Evolutionary conservation across 2,329 filamentous ascomycete genomes (phyloP), one percentile per base, ranked within the genome.

Genomic region (Capronia epimyces): DNA sequence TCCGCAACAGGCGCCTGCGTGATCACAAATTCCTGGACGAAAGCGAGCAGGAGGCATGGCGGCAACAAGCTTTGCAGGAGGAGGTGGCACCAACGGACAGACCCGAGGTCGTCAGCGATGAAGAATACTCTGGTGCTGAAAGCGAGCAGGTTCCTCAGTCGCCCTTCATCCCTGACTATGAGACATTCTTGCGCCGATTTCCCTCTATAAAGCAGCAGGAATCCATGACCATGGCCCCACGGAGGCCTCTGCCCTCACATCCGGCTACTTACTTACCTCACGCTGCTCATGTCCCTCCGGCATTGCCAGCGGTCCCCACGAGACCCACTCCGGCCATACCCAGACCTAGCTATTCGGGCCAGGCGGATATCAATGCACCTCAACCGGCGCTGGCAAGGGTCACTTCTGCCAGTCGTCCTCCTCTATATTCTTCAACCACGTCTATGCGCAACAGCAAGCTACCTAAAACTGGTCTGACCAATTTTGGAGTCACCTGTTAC

Each of bases 401-500:
- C 43, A 70, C 71, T 16, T 73, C 73, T 2, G 69, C 71, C 12
- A 68, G 62, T 22, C 68, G 70, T 43, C 69, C 70, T 27, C 69
- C 71, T 2, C 61, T 75, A 8, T 71, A 74, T 62, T 63, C 68
- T 46, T 64, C 66, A 45, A 67, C 62, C 58, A 67, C 68, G 36
- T 65, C 74, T 43, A 70, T 71, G 52, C 66, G 70, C 12, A 53
- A 57, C 15, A 69, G 74, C 22, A 71, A 71, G 66, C 73, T 81
- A 60, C 78, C 82, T n/a, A 73, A 74, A 29, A 86, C 87, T 9
- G 90, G 91, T 0, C 75, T 96, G 10, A 72, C 82, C 52, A 96
- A 96, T 61, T 87, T 89, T 34, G 81, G 82, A 1, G 84, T 86
- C 41, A 90, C 86, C 58, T 96, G 91, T 66, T 96, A 95, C 65